Base-by-base conservation (phyloP, 257 asterid species). In the Solanum paucissectum region DNA sequence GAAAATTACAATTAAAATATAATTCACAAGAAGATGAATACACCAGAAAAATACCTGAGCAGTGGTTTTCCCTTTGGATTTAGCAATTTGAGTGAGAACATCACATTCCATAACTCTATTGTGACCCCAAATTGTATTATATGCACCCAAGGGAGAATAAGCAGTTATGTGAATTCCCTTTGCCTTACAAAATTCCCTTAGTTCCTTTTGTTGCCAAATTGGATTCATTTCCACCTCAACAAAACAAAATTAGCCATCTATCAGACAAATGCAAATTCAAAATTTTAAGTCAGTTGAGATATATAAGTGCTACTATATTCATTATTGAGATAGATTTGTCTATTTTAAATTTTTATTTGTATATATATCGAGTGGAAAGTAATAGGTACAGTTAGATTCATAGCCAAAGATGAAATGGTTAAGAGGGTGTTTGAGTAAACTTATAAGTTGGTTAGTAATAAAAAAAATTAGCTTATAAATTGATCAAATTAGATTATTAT, bases 131-230 rank as follows among this genome's bases (percentile, higher is more conserved):
- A 11, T 73, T 1, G 98, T 93, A 73, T 92, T 92, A 85, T 92
- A 92, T 14, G 95, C 92, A 12, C 96, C 98, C 52, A 94, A 79
- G 0, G 98, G 97, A 87, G 96, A 94, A 87, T 90, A 95, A 0
- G 93, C 98, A 25, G 93, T 90, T 0, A 95, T 38, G 58, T 94
- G 95, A 82, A 95, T 83, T 0, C 94, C 94, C 58, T 92, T 90
- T 44, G 79, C 91, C 33, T 58, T 92, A 77, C 96, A 95, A 8
- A 91, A 93, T 20, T 92, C 92, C 90, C 87, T 84, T 86, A 95
- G 34, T 27, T 86, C 74, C 88, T 90, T 89, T 79, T 94, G 98
- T 52, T 90, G 94, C 98, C 98, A 95, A 9, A 55, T 34, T 44
- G 95, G 90, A 68, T 88, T 93, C 91, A 94, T 40, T 91, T 95